Base-by-base conservation (phyloP, 1,284 basidiomycete genomes). In the Naganishia albida region DNA sequence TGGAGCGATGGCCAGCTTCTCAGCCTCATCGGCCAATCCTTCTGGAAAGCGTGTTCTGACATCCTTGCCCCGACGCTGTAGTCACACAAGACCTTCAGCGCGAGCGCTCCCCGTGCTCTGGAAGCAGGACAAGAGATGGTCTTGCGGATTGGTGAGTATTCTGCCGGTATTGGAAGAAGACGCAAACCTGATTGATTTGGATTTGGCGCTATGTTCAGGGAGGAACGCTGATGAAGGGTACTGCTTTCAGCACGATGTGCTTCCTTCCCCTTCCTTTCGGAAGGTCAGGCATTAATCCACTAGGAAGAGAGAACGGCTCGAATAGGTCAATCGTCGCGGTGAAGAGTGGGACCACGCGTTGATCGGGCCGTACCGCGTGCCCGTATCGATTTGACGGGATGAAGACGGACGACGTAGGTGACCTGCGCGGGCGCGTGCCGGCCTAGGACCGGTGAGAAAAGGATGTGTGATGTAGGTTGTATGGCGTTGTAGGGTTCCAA, bases 71-170 rank as follows among this genome's bases (percentile, higher is more conserved):
- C 39, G 6, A 52, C 39, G 51, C 30, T 52, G 18, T 30, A 52
- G 16, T 52, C 51, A 7, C 39, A 34, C 51, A 15, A 38, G 8
- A 38, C 13, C 25, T 12, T 52, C 30, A 52, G 51, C 30, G 51
- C 16, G 18, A 38, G 16, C n/a, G 51, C 51, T 1, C 51, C 51
- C 7, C 3, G 12, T 4, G 51, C 51, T 26, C 51, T 52, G 7
- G 30, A 18, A 38, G 34, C 34, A n/a, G 51, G 51, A n/a, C 51
- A 52, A 30, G 51, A 52, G 34, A 52, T 52, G 51, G 34, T 18
- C n/a, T 30, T 52, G 28, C 30, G n/a, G 18, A 38, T 52, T 12
- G 51, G 51, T 52, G n/a, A 39, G 51, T 20, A 20, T 12, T 48
- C n/a, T n/a, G n/a, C n/a, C n/a, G n/a, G 13, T 20, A 3, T 15